Conservation (phyloP, 768 basidiomycete genomes). For the Boletus vinaceobasis region DNA sequence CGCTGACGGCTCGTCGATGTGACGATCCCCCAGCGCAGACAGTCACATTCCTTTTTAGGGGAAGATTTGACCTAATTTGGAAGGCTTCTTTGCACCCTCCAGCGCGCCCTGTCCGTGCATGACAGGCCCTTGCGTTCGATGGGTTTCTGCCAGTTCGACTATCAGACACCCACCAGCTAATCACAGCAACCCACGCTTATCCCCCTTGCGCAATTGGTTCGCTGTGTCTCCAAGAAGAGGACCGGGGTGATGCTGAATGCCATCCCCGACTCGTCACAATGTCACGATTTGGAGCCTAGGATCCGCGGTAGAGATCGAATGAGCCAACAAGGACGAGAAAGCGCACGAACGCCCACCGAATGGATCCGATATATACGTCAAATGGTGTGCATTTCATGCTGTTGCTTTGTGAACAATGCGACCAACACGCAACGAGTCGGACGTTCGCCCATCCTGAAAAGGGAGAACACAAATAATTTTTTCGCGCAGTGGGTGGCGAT, state of each 20-base stretch:
- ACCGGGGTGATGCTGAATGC: constrained; percentile 10
- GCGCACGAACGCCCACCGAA: not conserved
- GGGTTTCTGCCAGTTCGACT: constrained; percentile 17
- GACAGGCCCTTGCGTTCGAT: constrained; percentile 28
- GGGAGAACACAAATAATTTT: not conserved
- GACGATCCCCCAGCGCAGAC: constrained; percentile 29
- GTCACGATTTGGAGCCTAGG: constrained; percentile 20
- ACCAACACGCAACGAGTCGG: not conserved
- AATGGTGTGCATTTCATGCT: not conserved
- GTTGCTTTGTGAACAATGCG: not conserved
- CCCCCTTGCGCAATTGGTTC: not conserved
- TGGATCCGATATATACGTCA: constrained; percentile 1
- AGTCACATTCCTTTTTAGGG: constrained; percentile 33
- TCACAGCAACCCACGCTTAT: constrained; percentile 1
- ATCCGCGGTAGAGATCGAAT: constrained; percentile 24
- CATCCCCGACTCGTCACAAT: constrained; percentile 19
- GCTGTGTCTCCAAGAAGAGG: not conserved
- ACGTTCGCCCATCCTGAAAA: not conserved
- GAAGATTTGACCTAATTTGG: constrained; percentile 28
- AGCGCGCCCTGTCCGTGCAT: constrained; percentile 18
- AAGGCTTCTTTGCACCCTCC: constrained; percentile 30
- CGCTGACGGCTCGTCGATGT: constrained; percentile 21
- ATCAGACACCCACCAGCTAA: constrained; percentile 21
- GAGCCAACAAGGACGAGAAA: not conserved
- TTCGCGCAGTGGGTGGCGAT: not conserved